A percentile compares a stretch with the other conserved stretches of the same genome.
Evolutionary conservation across 495 filamentous ascomycete genomes (phyloP).

Genomic region (Aspergillus nidulans): DNA sequence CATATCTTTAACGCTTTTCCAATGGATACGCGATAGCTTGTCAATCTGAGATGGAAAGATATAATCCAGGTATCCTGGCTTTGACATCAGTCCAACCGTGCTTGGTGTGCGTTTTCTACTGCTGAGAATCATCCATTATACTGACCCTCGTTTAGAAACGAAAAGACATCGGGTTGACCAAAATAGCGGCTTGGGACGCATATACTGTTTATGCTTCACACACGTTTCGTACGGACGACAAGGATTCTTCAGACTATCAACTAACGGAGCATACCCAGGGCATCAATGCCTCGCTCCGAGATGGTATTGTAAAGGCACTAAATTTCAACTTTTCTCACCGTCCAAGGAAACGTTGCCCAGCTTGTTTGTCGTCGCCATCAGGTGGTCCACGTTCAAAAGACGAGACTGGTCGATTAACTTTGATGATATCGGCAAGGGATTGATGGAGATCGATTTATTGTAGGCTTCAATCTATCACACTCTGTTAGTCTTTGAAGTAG

Average conservation of each 20-base stretch:
- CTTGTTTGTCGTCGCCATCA: constrained; percentile 6
- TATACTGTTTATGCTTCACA: constrained; percentile 3
- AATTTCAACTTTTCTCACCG: background rate
- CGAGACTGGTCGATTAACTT: constrained; percentile 11
- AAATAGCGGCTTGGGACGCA: constrained; percentile 5
- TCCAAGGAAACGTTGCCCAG: background rate
- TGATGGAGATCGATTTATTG: constrained; percentile 4
- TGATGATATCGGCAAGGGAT: constrained; percentile 7
- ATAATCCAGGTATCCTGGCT: no score
- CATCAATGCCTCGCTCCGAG: constrained; percentile 2
- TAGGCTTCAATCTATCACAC: background rate
- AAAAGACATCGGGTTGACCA: background rate
- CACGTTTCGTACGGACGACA: background rate
- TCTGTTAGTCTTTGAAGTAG: background rate
- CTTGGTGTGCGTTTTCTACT: background rate
- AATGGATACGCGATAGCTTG: no score
- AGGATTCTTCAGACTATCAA: background rate
- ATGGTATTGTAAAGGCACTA: constrained; percentile 10
- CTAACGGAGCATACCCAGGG: background rate
- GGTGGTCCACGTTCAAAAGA: constrained; percentile 7
- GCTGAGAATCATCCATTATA: background rate
- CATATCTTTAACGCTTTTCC: no score
- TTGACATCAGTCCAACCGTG: background rate
- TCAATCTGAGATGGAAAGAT: no score
- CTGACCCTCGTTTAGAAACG: background rate